Base-by-base conservation (phyloP, 805 yeast species). In the Kodamaea jinghongensis region DNA sequence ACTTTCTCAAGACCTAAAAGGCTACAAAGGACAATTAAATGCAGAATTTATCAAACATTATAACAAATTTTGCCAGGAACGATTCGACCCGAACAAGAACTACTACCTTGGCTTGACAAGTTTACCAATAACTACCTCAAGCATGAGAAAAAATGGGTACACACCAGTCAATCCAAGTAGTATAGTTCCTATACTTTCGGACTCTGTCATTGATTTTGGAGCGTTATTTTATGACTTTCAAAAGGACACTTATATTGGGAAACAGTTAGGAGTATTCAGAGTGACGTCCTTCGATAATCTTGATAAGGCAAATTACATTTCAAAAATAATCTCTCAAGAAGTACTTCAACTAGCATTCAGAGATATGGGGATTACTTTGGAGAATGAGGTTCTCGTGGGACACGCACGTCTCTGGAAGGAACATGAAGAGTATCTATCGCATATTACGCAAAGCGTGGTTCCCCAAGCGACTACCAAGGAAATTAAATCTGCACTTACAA, bases 191-290 rank as follows among this genome's bases (percentile, higher is more conserved):
- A 41, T 49, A 5, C 43, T 66, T n/a, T 56, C 50, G 5, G 54
- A 62, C 28, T 51, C 67, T 3, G 57, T 77, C 32, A 53, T 66
- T 17, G 71, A 69, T 28, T 71, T 61, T 49, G 78, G 76, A 7
- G 77, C 79, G 0, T 60, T 66, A 32, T 70, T 72, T 39, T 67
- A 55, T 43, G 77, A 71, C 47, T 45, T 58, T 28, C 48, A 44
- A n/a, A 52, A 61, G 17, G 46, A 56, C 17, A 47, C 58, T 1
- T 70, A 59, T 32, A 55, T 65, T 6, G 78, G 76, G 3, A 68
- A 71, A 45, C 82, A 77, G 49, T 51, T 68, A 23, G 83, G 82
- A 6, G 70, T 70, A 0, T 73, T 76, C 42, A 45, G 79, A 38
- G 64, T 73, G 6, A 76, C 72, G 44, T 73, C 79, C 0, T 69